Evolutionary conservation across 1,284 basidiomycete species (phyloP), one percentile per base, ranked within the genome.

Genomic region (Cutaneotrichosporon dermatis): DNA sequence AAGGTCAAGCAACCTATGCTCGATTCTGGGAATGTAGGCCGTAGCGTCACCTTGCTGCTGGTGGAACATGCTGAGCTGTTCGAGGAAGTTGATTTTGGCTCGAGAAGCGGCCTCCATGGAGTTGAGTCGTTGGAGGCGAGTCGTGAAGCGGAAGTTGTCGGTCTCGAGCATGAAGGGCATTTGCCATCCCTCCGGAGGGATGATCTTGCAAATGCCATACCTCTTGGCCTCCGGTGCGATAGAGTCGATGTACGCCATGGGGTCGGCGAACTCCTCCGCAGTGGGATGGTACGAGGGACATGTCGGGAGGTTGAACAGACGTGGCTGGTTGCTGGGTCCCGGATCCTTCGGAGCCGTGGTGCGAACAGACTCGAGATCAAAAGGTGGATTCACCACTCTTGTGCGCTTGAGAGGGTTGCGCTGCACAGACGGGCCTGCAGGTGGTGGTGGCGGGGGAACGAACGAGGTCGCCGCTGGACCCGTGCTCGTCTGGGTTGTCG

Each of bases 131-230:
- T 98, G 94, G 52, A 98, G 81, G 54, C 96, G 87, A 53, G 95
- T 99, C 78, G 90, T 92, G 81, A 99, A 99, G 59, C 76, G 74
- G 69, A 77, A 78, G 62, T 66, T 69, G 84, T 93, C 89, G 37
- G 92, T 92, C 75, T 98, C 88, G 48, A 94, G 89, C n/a, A 90
- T 88, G 76, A 97, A 99, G 12, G 94, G 92, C 85, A 97, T 95
- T 68, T 88, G 85, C 96, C 96, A 99, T 41, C 86, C 90, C 61
- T 84, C 81, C 1, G 96, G 96, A 59, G 96, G 96, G 16, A 98
- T 84, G 62, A 99, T 87, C 81, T 99, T 99, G 80, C 90, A 93
- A 69, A 99, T 94, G 37, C 96, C 96, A 73, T 86, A 92, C 51
- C 84, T 79, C 69, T 83, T 85, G 0, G 89, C 93, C 41, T 84